Conservation (phyloP, 306 rosid species). For the Quercus wislizeni region DNA sequence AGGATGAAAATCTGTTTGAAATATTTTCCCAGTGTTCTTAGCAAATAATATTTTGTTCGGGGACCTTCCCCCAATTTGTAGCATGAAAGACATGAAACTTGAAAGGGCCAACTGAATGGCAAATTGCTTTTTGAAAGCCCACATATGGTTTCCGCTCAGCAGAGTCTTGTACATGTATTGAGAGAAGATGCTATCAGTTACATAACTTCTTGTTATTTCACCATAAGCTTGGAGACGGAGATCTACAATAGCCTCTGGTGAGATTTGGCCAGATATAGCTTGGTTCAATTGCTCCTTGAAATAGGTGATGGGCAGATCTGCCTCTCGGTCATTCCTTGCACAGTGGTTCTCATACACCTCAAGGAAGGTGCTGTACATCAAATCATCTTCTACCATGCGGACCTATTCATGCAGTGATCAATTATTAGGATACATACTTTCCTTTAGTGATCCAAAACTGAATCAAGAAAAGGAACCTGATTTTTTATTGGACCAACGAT, state of each 20-base stretch:
- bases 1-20: slow-evolving; percentile 98
- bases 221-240: slow-evolving; percentile 87
- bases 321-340: slow-evolving; percentile 92
- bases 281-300: slow-evolving; percentile 97
- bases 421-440: background rate
- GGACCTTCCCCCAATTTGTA: slow-evolving; percentile 97
- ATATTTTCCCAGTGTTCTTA: slow-evolving; percentile 95
- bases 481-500: background rate
- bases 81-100: slow-evolving; percentile 92
- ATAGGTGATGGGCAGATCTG: slow-evolving; percentile 90
- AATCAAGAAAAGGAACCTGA: slow-evolving; percentile 2
- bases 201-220: slow-evolving; percentile 73
- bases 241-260: slow-evolving; percentile 87
- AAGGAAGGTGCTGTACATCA: slow-evolving; percentile 98
- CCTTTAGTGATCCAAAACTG: background rate
- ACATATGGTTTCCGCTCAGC: slow-evolving; percentile 83
- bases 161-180: slow-evolving; percentile 97
- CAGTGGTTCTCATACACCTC: slow-evolving; percentile 99
- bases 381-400: slow-evolving; percentile 99
- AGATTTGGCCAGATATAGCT: slow-evolving; percentile 88
- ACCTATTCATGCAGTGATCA: slow-evolving; percentile 52
- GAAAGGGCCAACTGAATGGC: slow-evolving; percentile 98
- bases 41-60: slow-evolving; percentile 97
- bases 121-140: slow-evolving; percentile 99
- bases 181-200: slow-evolving; percentile 84